phyloP scores from a whole-genome alignment of 805 yeast genomes.

The Metschnikowia picachoensis region DNA sequence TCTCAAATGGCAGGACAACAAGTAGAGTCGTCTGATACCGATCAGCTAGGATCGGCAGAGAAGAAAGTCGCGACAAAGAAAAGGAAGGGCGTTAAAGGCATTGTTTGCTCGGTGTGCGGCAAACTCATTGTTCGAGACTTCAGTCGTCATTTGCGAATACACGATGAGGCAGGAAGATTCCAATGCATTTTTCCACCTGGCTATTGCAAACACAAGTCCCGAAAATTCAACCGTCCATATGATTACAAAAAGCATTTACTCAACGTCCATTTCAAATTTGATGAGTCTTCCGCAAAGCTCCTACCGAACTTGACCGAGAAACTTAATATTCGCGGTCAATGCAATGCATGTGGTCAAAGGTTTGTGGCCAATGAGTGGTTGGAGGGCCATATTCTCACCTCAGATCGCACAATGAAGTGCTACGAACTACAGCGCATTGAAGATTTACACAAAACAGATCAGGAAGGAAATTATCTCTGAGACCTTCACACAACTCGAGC shows the following conservation, averaged over 20 bases:
- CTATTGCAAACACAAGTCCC: conserved; percentile 40
- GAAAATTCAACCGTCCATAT: conserved; percentile 42
- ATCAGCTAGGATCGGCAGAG: conserved; percentile 4
- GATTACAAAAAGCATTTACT: conserved; percentile 44
- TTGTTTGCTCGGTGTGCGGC: conserved; percentile 37
- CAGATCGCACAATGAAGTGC: conserved; percentile 7
- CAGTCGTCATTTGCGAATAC: conserved; percentile 41
- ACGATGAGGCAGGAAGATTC: conserved; percentile 41
- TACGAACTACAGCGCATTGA: conserved; percentile 10
- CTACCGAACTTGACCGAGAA: conserved; percentile 41
- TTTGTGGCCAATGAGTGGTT: conserved; percentile 55
- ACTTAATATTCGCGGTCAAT: conserved; percentile 34
- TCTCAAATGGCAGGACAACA: background rate
- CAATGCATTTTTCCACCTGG: conserved; percentile 40
- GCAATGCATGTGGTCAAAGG: conserved; percentile 46
- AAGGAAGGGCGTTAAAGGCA: conserved; percentile 32
- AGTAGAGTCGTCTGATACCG: conserved; percentile 2
- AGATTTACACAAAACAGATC: conserved; percentile 1
- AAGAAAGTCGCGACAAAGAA: conserved; percentile 16
- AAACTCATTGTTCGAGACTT: conserved; percentile 40
- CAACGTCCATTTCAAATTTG: conserved; percentile 40
- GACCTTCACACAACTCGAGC: too few relatives aligned
- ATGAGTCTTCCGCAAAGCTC: conserved; percentile 37
- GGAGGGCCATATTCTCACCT: conserved; percentile 46
- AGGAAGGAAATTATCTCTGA: background rate